These are phyloP conservation scores for Kandelia obovata DNA, from an alignment of 345 rosid species.

Conservation along the genomic window DNA sequence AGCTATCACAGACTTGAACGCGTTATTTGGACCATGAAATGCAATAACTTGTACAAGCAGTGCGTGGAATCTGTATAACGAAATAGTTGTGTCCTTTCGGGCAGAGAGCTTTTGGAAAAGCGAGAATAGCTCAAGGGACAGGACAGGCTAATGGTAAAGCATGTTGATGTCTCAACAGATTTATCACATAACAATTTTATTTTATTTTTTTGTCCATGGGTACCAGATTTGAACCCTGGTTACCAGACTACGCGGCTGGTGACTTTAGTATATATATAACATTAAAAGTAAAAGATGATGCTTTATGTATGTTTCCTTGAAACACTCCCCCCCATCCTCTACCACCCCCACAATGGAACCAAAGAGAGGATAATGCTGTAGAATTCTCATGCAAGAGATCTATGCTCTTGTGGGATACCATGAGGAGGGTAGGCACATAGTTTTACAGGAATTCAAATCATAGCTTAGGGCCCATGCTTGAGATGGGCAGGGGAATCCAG, in stretches of 20 bases:
- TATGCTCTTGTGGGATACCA: too few species aligned
- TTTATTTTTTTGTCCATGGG: too few species aligned
- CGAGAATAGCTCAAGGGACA: conserved; percentile 22
- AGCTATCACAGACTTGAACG: conserved; percentile 5
- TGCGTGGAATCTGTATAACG: conserved; percentile 13
- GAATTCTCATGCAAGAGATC: too few species aligned
- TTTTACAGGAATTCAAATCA: not conserved
- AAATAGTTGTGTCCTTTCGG: conserved; percentile 33
- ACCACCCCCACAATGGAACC: too few species aligned
- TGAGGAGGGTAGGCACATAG: too few species aligned
- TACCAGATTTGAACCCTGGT: too few species aligned
- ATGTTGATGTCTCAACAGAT: conserved; percentile 23
- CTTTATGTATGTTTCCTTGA: not conserved
- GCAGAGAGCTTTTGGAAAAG: conserved; percentile 26
- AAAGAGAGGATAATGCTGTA: too few species aligned
- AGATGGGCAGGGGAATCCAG: conserved; percentile 20
- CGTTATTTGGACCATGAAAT: conserved; percentile 10
- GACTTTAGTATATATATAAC: too few species aligned
- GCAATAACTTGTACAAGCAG: not conserved
- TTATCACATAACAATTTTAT: conserved; percentile 7
- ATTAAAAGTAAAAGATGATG: conserved; percentile 1
- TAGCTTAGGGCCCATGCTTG: too few species aligned
- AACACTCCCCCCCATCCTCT: too few species aligned
- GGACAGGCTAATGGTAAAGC: conserved; percentile 20
- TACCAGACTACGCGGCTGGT: too few species aligned